These are phyloP conservation scores for Pythium insidiosum DNA, from an alignment of 352 stramenopile genomes.

Conservation along the genomic window DNA sequence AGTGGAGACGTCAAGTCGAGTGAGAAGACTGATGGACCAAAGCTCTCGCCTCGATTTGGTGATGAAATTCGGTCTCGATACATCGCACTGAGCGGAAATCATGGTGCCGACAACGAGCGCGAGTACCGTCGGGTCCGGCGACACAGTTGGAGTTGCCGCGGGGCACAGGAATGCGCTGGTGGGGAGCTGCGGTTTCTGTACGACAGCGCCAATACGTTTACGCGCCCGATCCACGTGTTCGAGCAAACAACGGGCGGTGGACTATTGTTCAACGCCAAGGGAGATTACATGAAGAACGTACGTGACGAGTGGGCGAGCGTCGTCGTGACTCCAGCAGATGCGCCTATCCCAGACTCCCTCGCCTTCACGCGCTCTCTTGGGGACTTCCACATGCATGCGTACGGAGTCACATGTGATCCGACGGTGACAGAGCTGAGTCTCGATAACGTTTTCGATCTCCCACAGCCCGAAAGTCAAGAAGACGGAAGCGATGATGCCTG, in stretches of 20 bases:
- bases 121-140: conserved; percentile 68
- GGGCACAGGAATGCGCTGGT: too few relatives aligned
- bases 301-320: conserved; percentile 87
- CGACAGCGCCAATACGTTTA: conserved; percentile 32
- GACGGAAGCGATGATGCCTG: background rate
- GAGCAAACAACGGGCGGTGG: conserved; percentile 21
- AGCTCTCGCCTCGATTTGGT: conserved; percentile 5
- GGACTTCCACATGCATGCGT: conserved; percentile 85
- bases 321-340: conserved; percentile 54
- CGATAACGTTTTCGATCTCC: conserved; percentile 11
- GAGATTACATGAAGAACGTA: conserved; percentile 89
- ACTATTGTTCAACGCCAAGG: conserved; percentile 25
- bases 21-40: background rate
- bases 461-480: conserved; percentile 15
- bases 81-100: conserved; percentile 74
- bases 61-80: conserved; percentile 14
- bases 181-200: conserved; percentile 77
- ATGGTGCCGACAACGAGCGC: conserved; percentile 62
- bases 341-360: conserved; percentile 69
- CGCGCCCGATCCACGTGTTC: conserved; percentile 28
- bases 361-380: conserved; percentile 85
- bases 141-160: too few relatives aligned
- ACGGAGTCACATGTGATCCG: conserved; percentile 63
- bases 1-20: conserved; percentile 14
- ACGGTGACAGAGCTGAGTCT: conserved; percentile 49